Base-by-base conservation (phyloP, 768 basidiomycete species). In the Lactifluus pinguis region DNA sequence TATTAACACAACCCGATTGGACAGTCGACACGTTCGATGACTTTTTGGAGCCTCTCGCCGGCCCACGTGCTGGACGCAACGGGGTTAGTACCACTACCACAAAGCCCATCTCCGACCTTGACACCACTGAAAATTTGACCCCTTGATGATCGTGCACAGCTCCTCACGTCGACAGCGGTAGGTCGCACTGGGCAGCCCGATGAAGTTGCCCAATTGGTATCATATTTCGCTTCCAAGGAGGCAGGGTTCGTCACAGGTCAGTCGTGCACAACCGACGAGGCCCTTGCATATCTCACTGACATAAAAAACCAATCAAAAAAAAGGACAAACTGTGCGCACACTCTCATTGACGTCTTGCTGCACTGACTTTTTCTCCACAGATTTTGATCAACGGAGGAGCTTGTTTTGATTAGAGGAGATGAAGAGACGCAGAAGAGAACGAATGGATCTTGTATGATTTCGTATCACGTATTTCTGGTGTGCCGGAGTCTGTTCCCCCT, bases 231-330 rank as follows among this genome's bases (percentile, higher is more conserved):
- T 4, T 62, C 63, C 17, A 55, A 59, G 13, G 58, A 63, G 32
- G 60, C 67, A n/a, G 36, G 51, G 5, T 68, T 61, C 52, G 52
- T 69, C n/a, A 68, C 67, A 7, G 67, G 63, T 63, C 34, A 47
- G 62, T 38, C 17, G 7, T 25, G 25, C 6, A 7, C 17, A 14
- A 17, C 15, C 5, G 6, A 13, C 21, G 8, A 47, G n/a, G 3
- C 14, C 9, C 44, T 9, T 14, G 14, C 39, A 17, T 19, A 21
- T 13, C 38, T 47, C 9, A 30, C 32, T 57, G 55, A 56, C 29
- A 5, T n/a, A 10, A n/a, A 9, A 19, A 42, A 38, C 25, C 25
- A 25, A 25, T 25, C 2, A 49, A 41, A 21, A 25, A 55, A 51
- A 39, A 63, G 62, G 62, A 30, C 62, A 63, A 48, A 60, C 39